Evolutionary conservation across 169 alveolate genomes (phyloP), one percentile per base, ranked within the genome.

Genomic region (Cryptosporidium tyzzeri): DNA sequence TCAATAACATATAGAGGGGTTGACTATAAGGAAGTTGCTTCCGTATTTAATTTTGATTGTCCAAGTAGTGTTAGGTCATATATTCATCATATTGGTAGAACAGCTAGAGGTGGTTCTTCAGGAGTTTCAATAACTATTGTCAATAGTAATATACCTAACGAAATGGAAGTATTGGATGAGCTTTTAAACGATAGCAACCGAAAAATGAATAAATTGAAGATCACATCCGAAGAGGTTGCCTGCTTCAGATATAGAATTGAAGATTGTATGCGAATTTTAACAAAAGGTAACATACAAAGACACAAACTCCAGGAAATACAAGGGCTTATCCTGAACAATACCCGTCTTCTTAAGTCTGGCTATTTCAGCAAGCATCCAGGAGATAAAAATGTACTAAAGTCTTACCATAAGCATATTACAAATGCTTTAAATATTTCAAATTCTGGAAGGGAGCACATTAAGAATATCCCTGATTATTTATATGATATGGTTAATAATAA

Each of bases 41-140:
- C 89, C n/a, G 89, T 80, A 16, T 65, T 80, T 16, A 80, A 80
- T 44, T 80, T 80, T 41, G 89, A 80, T 29, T 80, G 89, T 41
- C 89, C 89, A 10, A 48, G 75, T 3, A 80, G 74, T 62, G 50
- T 80, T 21, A 59, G 74, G 18, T 80, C 89, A 7, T 80, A 80
- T 62, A 80, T 80, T 39, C 89, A 80, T 80, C 89, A 48, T 41
- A 62, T 80, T 62, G 89, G 89, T 7, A 59, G 89, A 45, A 80
- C 89, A 37, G 89, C 89, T 23, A 59, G 89, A 62, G 89, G 89
- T 3, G 75, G 75, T 26, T 37, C 89, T 2, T 80, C 89, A 1
- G 89, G 89, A 29, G 50, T 65, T 58, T 37, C 89, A 5, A 62
- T 80, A 26, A 80, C 89, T 41, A 62, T 80, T 62, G 26, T 80